Percentiles rank a stretch among this genome's conserved stretches.
Evolutionary conservation across 352 stramenopile species (phyloP).

Genomic region (Globisporangium orthogonon): DNA sequence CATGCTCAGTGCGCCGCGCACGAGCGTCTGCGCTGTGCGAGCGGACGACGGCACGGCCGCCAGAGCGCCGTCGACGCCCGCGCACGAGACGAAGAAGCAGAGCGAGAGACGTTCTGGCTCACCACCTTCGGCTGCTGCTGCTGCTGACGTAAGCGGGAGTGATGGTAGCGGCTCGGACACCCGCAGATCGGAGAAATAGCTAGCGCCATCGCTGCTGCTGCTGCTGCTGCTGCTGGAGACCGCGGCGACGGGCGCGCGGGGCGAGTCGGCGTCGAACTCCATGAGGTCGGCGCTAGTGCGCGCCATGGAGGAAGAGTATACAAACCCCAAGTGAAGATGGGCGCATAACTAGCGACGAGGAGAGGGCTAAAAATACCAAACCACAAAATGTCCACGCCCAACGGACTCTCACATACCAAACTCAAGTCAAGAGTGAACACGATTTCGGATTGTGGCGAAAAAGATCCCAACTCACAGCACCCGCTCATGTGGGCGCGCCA

Average conservation of each 20-base stretch:
- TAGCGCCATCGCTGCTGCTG: conserved; percentile 1
- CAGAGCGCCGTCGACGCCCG: conserved; percentile 46
- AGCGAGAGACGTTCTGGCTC: conserved; percentile 19
- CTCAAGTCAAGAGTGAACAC: background rate
- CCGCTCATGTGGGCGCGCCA: too few species aligned
- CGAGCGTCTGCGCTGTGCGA: conserved; percentile 62
- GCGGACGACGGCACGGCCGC: conserved; percentile 29
- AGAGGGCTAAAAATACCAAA: too few species aligned
- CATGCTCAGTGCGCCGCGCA: conserved; percentile 72
- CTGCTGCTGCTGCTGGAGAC: background rate
- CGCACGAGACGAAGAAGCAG: conserved; percentile 74
- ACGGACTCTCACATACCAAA: background rate
- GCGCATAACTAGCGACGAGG: background rate
- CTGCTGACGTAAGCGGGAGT: background rate
- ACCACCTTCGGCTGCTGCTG: too few species aligned
- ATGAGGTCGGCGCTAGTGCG: conserved; percentile 30
- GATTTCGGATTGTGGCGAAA: too few species aligned
- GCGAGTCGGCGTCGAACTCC: conserved; percentile 33
- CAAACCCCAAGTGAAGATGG: background rate
- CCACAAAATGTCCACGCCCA: too few species aligned
- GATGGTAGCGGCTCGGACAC: background rate
- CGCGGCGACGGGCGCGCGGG: background rate
- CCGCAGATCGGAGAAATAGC: conserved; percentile 3
- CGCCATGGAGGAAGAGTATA: conserved; percentile 5
- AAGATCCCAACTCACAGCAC: too few species aligned